Evolutionary conservation across 1,284 basidiomycete species (phyloP).

Genomic region (Naganishia sp.): DNA sequence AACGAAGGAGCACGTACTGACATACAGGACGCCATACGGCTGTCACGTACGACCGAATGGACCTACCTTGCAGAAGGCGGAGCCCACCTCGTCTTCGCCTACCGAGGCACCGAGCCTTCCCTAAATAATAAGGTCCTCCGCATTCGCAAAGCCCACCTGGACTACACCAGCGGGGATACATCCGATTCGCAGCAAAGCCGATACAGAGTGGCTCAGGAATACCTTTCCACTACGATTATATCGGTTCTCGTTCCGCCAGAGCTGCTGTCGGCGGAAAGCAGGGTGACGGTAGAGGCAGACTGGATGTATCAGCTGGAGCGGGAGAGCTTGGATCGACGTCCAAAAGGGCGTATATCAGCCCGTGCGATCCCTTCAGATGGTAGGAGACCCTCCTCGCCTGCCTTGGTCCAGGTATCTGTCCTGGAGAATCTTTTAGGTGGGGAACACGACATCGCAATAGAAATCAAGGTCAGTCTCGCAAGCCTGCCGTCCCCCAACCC

Average conservation of each 20-base stretch:
- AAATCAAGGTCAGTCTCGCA: slow-evolving; percentile 72
- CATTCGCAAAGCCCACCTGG: slow-evolving; percentile 62
- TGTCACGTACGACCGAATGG: slow-evolving; percentile 63
- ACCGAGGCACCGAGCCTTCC: slow-evolving; percentile 60
- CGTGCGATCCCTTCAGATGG: no score
- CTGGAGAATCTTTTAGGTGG: slow-evolving; percentile 55
- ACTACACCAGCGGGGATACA: no score
- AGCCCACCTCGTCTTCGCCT: slow-evolving; percentile 83
- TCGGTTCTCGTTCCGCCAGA: slow-evolving; percentile 2
- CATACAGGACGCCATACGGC: slow-evolving; percentile 4
- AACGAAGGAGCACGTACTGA: neutral
- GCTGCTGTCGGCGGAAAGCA: slow-evolving; percentile 63
- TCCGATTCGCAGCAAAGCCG: slow-evolving; percentile 3
- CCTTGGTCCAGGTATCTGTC: slow-evolving; percentile 3
- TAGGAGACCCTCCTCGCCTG: neutral
- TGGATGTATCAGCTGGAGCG: slow-evolving; percentile 66
- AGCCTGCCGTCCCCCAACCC: neutral
- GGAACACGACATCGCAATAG: slow-evolving; percentile 64
- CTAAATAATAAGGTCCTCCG: slow-evolving; percentile 71
- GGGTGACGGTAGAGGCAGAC: slow-evolving; percentile 59
- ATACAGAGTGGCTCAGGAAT: slow-evolving; percentile 33
- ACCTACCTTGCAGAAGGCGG: slow-evolving; percentile 83
- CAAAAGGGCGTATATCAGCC: neutral
- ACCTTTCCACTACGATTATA: neutral
- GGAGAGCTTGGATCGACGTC: neutral